A percentile compares a stretch with the other conserved stretches of the same genome.
These are phyloP conservation scores for Tylopilus subfusipes DNA, from an alignment of 768 basidiomycete species.

Conservation along the genomic window DNA sequence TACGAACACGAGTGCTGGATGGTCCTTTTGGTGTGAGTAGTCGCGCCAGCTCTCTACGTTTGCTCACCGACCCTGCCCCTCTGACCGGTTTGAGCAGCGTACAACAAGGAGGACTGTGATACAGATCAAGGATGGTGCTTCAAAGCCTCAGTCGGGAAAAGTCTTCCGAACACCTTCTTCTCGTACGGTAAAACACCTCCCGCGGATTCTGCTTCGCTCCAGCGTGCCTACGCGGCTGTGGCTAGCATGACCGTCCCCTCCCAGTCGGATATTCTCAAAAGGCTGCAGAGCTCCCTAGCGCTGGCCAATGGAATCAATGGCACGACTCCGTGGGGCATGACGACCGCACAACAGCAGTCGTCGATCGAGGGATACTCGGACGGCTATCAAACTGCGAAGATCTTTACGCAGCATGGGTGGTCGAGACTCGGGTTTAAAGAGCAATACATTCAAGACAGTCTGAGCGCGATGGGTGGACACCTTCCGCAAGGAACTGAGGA, in stretches of 20 bases:
- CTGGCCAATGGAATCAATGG: not conserved
- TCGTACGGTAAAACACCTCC: conserved; percentile 39
- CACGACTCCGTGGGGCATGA: conserved; percentile 5
- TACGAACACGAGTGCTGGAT: conserved; percentile 53
- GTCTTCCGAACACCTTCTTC: conserved; percentile 57
- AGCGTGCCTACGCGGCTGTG: conserved; percentile 17
- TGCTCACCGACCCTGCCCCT: not conserved
- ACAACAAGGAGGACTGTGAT: conserved; percentile 58
- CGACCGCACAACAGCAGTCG: conserved; percentile 9
- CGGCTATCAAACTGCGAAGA: conserved; percentile 52
- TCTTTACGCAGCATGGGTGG: conserved; percentile 47
- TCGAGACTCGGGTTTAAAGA: conserved; percentile 57
- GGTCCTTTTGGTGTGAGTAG: conserved; percentile 68
- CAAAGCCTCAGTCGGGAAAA: conserved; percentile 52
- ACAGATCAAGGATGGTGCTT: conserved; percentile 70
- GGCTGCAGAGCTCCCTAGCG: not conserved
- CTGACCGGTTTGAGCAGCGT: conserved; percentile 38
- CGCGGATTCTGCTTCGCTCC: conserved; percentile 20
- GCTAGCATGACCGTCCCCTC: conserved; percentile 12
- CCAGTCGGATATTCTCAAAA: conserved; percentile 12
- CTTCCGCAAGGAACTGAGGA: conserved; percentile 8
- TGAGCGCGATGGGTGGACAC: conserved; percentile 17
- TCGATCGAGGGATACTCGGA: conserved; percentile 50
- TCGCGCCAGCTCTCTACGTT: not conserved
- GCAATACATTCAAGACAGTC: conserved; percentile 55